These are phyloP conservation scores for Fusarium longipes DNA, from an alignment of 2,329 filamentous ascomycete genomes.

Conservation along the genomic window DNA sequence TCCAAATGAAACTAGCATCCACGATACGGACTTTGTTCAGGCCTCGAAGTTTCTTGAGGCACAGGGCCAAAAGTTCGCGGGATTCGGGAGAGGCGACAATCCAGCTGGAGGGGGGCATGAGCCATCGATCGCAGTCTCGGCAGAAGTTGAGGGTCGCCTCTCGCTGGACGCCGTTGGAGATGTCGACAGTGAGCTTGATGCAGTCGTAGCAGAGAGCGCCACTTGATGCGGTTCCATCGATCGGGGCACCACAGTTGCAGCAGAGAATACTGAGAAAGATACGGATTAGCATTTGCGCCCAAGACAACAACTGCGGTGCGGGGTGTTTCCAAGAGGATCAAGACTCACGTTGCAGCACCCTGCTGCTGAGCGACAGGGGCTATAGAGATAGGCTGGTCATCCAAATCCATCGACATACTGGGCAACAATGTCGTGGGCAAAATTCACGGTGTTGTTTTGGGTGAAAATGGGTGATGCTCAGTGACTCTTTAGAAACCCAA, in stretches of 20 bases:
- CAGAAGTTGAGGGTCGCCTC: constrained; percentile 93
- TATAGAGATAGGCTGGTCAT: constrained; percentile 56
- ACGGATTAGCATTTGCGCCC: constrained; percentile 31
- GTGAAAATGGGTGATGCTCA: constrained; percentile 32
- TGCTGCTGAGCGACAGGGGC: constrained; percentile 49
- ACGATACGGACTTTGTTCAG: constrained; percentile 92
- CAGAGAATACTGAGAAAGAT: constrained; percentile 75
- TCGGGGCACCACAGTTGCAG: constrained; percentile 95
- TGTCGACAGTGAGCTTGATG: constrained; percentile 92
- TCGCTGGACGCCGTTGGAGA: constrained; percentile 89
- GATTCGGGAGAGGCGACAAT: constrained; percentile 86
- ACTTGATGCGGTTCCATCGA: constrained; percentile 87
- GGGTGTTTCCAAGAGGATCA: constrained; percentile 11
- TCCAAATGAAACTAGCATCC: constrained; percentile 97
- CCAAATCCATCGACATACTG: constrained; percentile 58
- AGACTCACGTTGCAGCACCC: constrained; percentile 56
- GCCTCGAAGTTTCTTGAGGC: constrained; percentile 86
- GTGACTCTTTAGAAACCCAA: constrained; percentile 40
- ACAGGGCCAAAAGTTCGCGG: constrained; percentile 90
- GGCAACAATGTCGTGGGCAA: constrained; percentile 30
- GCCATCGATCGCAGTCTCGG: constrained; percentile 93
- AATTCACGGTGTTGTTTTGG: constrained; percentile 28
- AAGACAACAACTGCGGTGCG: constrained; percentile 19
- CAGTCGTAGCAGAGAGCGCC: constrained; percentile 96
- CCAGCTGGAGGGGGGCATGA: constrained; percentile 88